Percentiles rank a stretch among this genome's conserved stretches.
Conservation (phyloP, 208 protist genomes). For the Paratrypanosoma confusum region DNA sequence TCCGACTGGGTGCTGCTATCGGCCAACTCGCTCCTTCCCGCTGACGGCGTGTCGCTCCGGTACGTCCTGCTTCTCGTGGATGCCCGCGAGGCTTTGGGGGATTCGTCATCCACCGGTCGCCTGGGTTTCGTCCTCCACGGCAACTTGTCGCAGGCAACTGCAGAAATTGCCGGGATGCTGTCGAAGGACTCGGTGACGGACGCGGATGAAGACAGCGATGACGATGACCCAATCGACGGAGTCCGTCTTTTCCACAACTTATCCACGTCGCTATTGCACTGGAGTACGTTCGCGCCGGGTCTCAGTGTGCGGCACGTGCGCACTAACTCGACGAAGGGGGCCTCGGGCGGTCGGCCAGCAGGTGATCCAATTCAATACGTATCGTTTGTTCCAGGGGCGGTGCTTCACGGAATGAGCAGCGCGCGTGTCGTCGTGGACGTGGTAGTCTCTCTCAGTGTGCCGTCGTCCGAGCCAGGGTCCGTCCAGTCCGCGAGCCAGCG, state of each 20-base stretch:
- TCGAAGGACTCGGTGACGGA: constrained; percentile 30
- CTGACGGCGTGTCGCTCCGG: constrained; percentile 39
- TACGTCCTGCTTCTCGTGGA: constrained; percentile 63
- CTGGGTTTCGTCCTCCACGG: constrained; percentile 53
- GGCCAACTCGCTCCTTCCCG: constrained; percentile 41
- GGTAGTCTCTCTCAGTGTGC: too few relatives aligned
- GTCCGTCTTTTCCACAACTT: too few relatives aligned
- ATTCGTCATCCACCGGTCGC: constrained; percentile 1
- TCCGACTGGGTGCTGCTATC: constrained; percentile 80
- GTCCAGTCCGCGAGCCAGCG: too few relatives aligned
- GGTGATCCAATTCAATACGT: too few relatives aligned
- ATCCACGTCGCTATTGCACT: too few relatives aligned
- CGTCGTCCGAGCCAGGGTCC: too few relatives aligned
- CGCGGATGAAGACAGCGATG: too few relatives aligned
- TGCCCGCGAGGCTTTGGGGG: constrained; percentile 21
- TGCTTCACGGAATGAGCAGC: constrained; percentile 58
- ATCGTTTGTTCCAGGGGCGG: constrained; percentile 66
- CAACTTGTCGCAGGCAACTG: constrained; percentile 9
- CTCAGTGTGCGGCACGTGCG: too few relatives aligned
- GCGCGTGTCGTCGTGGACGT: constrained; percentile 46
- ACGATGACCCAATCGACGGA: too few relatives aligned
- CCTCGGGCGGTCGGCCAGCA: too few relatives aligned
- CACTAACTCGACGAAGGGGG: too few relatives aligned
- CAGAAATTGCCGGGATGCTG: constrained; percentile 19
- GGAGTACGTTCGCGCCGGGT: too few relatives aligned